Base-by-base conservation (phyloP, 441 rosid genomes). In the Eruca vesicaria region DNA sequence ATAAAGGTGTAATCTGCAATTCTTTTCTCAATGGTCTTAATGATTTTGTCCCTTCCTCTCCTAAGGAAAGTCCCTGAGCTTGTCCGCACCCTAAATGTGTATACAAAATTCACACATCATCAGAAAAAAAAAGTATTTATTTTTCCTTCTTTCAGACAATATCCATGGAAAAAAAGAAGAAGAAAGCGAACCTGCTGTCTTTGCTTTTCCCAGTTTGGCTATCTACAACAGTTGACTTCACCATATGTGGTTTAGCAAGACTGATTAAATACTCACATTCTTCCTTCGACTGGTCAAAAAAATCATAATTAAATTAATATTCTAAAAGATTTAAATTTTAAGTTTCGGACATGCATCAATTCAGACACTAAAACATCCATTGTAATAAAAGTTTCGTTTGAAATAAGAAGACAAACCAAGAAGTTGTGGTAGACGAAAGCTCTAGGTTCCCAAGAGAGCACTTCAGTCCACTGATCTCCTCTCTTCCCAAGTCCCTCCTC, bases 1-100 rank as follows among this genome's bases (percentile, higher is more conserved):
- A 93, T 87, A 75, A 91, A 91, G 63, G 92, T 78, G 80, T 88
- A 96, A 63, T 93, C 96, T 32, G 97, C 96, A 61, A 96, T 96
- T 79, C 98, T 79, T 83, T 96, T 86, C 85, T 91, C 98, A 73
- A 93, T 90, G 66, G 69, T 81, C 71, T 84, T 79, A 60, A 90
- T 82, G 71, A 84, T 80, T 74, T 90, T 89, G 68, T 94, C 97
- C 36, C 79, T 82, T 70, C 94, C 98, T 82, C 98, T 87, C 50
- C 36, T 72, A 68, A 92, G 83, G 81, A 94, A 92, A 79, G 87
- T 90, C 53, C 97, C 97, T 45, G 97, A 90, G 82, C 98, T 94
- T 62, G 97, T 92, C 21, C 97, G 85, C 7, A 90, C 97, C 85
- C 97, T 94, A 82, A 69, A 81, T 33, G 63, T 59, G 50, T 68